phyloP scores from a whole-genome alignment of 192 early-diverging fungal species.

The Coemansia sp. region DNA sequence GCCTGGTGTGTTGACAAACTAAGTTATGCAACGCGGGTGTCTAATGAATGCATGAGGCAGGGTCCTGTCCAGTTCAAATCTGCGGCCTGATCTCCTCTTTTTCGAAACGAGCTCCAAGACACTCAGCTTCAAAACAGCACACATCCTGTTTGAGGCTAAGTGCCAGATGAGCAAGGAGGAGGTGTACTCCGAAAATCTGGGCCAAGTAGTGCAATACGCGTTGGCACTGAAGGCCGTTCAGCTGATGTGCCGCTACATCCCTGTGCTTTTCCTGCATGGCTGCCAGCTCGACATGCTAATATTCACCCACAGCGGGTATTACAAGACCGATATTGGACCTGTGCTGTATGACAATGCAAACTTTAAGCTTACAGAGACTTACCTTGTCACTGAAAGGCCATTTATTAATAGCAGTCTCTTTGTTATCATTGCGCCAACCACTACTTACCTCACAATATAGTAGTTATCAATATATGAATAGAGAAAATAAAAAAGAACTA shows the following conservation, averaged over 20 bases:
- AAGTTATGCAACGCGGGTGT: too few relatives aligned
- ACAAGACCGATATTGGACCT: background rate
- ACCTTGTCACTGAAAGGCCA: too few relatives aligned
- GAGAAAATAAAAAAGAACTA: too few relatives aligned
- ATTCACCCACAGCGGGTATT: constrained; percentile 13
- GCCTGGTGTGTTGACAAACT: too few relatives aligned
- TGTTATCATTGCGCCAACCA: too few relatives aligned
- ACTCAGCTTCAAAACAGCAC: background rate
- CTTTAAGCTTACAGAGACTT: too few relatives aligned
- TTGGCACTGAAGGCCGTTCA: constrained; percentile 7
- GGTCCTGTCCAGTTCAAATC: too few relatives aligned
- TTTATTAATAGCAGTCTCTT: too few relatives aligned
- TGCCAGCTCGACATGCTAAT: constrained; percentile 10
- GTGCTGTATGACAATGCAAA: background rate
- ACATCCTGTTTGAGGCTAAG: background rate
- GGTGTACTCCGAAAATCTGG: constrained; percentile 2
- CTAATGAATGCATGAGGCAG: too few relatives aligned
- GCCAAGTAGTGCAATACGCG: constrained; percentile 32
- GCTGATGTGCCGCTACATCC: constrained; percentile 16
- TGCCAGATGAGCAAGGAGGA: background rate
- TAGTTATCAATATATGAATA: too few relatives aligned
- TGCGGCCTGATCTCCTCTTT: background rate
- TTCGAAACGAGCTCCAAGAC: background rate
- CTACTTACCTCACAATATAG: too few relatives aligned
- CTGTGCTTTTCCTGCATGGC: constrained; percentile 17